Conservation (phyloP, 495 filamentous ascomycete species). For the Penicillium coprophilum region DNA sequence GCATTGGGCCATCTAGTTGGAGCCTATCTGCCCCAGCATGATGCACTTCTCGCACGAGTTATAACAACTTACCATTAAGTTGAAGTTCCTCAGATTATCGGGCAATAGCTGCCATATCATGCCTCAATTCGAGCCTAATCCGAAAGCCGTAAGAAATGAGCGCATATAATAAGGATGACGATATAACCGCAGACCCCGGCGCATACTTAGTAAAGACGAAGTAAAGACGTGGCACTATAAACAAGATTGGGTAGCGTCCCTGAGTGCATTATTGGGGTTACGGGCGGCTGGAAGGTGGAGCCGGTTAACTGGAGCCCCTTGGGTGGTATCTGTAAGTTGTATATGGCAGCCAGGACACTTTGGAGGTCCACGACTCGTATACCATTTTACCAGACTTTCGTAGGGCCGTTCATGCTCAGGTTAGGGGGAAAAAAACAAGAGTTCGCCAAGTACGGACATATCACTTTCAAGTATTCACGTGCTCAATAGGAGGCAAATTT, state of each 20-base stretch:
- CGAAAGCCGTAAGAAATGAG: slow-evolving; percentile 14
- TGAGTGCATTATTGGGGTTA: slow-evolving; percentile 26
- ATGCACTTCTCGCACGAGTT: slow-evolving; percentile 23
- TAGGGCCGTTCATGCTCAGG: slow-evolving; percentile 23
- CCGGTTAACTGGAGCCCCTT: slow-evolving; percentile 17
- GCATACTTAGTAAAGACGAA: slow-evolving; percentile 12
- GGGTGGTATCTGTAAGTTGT: no score
- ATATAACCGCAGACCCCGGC: slow-evolving; percentile 21
- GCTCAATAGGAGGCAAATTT: slow-evolving; percentile 38
- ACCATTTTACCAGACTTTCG: slow-evolving; percentile 26
- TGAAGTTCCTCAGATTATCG: slow-evolving; percentile 9
- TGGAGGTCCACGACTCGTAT: slow-evolving; percentile 28
- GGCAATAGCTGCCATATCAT: slow-evolving; percentile 22
- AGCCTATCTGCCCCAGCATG: slow-evolving; percentile 21
- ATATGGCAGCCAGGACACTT: slow-evolving; percentile 24
- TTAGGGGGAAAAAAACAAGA: slow-evolving; percentile 24
- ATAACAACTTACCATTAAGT: slow-evolving; percentile 14
- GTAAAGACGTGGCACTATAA: slow-evolving; percentile 27
- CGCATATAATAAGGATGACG: slow-evolving; percentile 24
- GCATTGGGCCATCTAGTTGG: slow-evolving; percentile 12
- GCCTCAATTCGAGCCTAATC: slow-evolving; percentile 21
- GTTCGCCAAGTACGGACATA: slow-evolving; percentile 27
- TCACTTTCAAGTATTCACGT: slow-evolving; percentile 20
- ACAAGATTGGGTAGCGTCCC: slow-evolving; percentile 23
- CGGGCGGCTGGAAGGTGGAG: slow-evolving; percentile 31